Conservation (phyloP, 495 filamentous ascomycete genomes). For the Tuber melanosporum region DNA sequence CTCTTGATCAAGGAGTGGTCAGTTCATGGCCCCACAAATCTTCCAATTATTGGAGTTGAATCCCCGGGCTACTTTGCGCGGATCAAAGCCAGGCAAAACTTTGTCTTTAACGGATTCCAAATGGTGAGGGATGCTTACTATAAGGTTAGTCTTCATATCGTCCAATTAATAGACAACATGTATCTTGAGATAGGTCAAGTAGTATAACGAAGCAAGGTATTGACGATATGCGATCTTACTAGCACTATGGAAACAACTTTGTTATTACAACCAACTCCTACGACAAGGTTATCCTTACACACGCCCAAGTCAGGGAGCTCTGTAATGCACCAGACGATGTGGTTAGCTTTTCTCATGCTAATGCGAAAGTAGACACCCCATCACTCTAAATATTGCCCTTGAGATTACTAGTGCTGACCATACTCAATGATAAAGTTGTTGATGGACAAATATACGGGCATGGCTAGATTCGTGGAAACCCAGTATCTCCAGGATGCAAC, state of each 20-base stretch:
- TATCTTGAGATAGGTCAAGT: not conserved
- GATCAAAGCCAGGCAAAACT: not conserved
- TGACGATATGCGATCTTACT: not conserved
- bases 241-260: not conserved
- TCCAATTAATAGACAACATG: too few relatives aligned
- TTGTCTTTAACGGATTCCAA: not conserved
- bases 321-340: not conserved
- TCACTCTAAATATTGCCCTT: not conserved
- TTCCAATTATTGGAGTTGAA: too few relatives aligned
- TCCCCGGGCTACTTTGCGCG: not conserved
- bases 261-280: not conserved
- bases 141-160: not conserved
- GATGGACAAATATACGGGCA: not conserved
- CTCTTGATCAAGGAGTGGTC: too few relatives aligned
- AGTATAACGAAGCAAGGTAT: not conserved
- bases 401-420: not conserved
- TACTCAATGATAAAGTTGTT: not conserved
- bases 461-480: not conserved
- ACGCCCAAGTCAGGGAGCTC: not conserved
- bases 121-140: not conserved
- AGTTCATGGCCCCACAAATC: too few relatives aligned
- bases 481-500: not conserved
- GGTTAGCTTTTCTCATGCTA: not conserved
- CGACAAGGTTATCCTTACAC: not conserved
- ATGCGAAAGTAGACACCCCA: not conserved